Percentiles rank a stretch among this genome's conserved stretches.
Evolutionary conservation across 1,284 basidiomycete species (phyloP).

Genomic region (Ceratobasidium sp.): DNA sequence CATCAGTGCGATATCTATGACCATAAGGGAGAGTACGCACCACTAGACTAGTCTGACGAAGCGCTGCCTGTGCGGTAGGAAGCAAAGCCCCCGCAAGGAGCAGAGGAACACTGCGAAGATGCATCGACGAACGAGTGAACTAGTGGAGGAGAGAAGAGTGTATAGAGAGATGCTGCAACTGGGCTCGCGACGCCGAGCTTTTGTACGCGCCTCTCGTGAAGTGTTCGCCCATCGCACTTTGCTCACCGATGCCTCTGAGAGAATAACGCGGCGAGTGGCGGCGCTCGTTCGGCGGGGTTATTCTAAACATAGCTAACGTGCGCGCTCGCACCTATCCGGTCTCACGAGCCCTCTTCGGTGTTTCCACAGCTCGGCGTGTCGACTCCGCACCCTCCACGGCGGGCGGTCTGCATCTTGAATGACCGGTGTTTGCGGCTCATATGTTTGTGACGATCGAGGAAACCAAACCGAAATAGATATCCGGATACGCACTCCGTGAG

Average conservation of each 20-base stretch:
- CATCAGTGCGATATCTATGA: neutral
- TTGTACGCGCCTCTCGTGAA: slow-evolving; percentile 10
- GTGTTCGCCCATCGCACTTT: slow-evolving; percentile 27
- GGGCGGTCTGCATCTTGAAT: neutral
- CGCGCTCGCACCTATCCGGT: slow-evolving; percentile 16
- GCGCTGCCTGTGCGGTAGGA: slow-evolving; percentile 20
- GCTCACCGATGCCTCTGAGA: neutral
- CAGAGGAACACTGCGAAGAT: slow-evolving; percentile 33
- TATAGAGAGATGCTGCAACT: slow-evolving; percentile 4
- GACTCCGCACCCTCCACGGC: neutral
- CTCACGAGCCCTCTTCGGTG: slow-evolving; percentile 17
- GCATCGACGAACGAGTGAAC: slow-evolving; percentile 23
- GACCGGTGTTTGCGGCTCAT: neutral
- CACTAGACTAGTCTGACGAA: neutral
- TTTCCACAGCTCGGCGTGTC: slow-evolving; percentile 10
- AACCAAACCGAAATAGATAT: neutral
- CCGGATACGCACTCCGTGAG: neutral
- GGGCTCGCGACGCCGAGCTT: neutral
- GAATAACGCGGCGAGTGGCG: slow-evolving; percentile 32
- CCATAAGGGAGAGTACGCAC: slow-evolving; percentile 1
- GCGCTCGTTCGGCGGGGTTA: slow-evolving; percentile 21
- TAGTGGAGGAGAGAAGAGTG: neutral
- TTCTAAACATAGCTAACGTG: slow-evolving; percentile 7
- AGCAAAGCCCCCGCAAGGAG: slow-evolving; percentile 35
- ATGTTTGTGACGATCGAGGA: neutral